Evolutionary conservation across 1,139 yeast genomes (phyloP), one percentile per base, ranked within the genome.

Genomic region (Debaryomyces subglobosus): DNA sequence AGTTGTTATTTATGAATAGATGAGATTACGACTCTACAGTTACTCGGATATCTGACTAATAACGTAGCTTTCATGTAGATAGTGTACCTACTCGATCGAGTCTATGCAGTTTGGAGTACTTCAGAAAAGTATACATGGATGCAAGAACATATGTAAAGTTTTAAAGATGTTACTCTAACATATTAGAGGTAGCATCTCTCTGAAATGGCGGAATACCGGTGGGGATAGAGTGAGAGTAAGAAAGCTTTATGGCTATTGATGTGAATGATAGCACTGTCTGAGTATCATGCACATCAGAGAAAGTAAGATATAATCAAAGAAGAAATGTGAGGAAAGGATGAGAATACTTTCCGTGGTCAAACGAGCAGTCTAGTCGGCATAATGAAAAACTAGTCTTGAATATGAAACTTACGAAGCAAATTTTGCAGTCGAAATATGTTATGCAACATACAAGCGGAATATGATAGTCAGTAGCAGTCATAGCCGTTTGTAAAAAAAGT

Each of bases 1-100:
- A 60, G 70, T 65, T 61, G 58, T 57, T 61, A 49, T 53, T 58
- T 53, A 55, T 53, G 52, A 48, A 35, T 32, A 40, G 47, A 50
- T 65, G 66, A 58, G 50, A 52, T 56, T 57, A 51, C 48, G 61
- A 65, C 69, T 64, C 69, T 67, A 65, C 71, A 60, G 57, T 58
- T 59, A 52, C 60, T 62, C 68, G 50, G 46, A 67, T 71, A 65
- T 50, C 23, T 18, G 5, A 15, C 24, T 34, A 32, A 32, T 21
- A 9, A 12, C 24, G n/a, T 18, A 34, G 24, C 13, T 18, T 34
- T 16, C 13, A 18, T 27, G 30, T 27, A 12, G n/a, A 27, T 18
- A 10, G 12, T 12, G 30, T 4, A 27, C 5, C 13, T n/a, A 12
- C 10, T 2, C 13, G 5, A 27, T 27, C 4, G 1, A 5, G 13